Conservation (phyloP, 179 eudicot species). For the Heliamphora pulchella region DNA sequence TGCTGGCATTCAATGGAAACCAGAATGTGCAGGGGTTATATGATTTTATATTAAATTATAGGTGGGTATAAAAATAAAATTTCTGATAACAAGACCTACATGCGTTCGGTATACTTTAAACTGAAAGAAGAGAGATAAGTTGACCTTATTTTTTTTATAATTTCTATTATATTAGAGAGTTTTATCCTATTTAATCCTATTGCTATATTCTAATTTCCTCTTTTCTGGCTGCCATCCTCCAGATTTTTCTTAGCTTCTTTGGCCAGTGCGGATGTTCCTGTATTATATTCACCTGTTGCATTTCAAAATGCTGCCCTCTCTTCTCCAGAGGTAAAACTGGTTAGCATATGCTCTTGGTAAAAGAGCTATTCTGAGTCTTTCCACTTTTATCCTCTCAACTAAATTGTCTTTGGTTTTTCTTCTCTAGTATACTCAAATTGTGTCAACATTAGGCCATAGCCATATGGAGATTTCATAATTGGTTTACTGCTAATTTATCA, state of each 20-base stretch:
- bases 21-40: constrained; percentile 72
- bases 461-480: not conserved
- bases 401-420: not conserved
- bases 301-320: constrained; percentile 79
- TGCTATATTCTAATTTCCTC: not conserved
- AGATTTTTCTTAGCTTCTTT: constrained; percentile 53
- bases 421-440: not conserved
- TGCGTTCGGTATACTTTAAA: not conserved
- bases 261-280: constrained; percentile 72
- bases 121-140: not conserved
- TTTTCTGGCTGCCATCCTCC: constrained; percentile 19
- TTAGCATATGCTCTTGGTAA: not conserved
- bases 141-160: not conserved
- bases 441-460: not conserved
- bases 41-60: constrained; percentile 76
- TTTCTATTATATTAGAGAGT: not conserved
- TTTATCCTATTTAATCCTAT: not conserved
- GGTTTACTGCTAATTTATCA: not conserved
- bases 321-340: constrained; percentile 64
- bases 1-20: constrained; percentile 62
- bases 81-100: not conserved
- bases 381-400: not conserved
- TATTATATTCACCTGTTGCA: constrained; percentile 70
- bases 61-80: constrained; percentile 29
- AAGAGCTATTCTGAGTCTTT: not conserved